Evolutionary conservation across 768 basidiomycete species (phyloP).

Genomic region (Trametopsis cervina): DNA sequence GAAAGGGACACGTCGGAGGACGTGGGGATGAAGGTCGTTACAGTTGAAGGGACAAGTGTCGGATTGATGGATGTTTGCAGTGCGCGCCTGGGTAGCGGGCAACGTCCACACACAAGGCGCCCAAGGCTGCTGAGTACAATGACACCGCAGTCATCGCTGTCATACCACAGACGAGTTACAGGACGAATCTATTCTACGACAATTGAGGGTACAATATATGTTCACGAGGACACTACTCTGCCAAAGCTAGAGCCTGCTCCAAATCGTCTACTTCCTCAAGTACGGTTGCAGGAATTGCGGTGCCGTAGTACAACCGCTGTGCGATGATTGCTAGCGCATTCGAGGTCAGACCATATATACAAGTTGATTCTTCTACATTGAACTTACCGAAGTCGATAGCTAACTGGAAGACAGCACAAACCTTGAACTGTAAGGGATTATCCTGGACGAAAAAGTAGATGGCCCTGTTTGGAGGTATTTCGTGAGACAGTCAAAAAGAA

Average conservation of each 20-base stretch:
- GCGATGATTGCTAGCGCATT: slow-evolving; percentile 50
- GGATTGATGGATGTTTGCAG: background rate
- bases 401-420: slow-evolving; percentile 78
- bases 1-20: slow-evolving; percentile 19
- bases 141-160: no score
- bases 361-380: background rate
- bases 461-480: slow-evolving; percentile 41
- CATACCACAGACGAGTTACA: no score
- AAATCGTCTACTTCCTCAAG: slow-evolving; percentile 55
- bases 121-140: background rate
- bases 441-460: slow-evolving; percentile 72
- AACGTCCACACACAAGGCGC: background rate
- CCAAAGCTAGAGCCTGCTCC: slow-evolving; percentile 67
- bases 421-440: slow-evolving; percentile 75
- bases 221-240: slow-evolving; percentile 38
- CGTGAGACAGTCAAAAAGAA: no score
- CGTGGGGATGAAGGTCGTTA: background rate
- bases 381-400: slow-evolving; percentile 68
- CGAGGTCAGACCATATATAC: slow-evolving; percentile 12
- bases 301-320: slow-evolving; percentile 74
- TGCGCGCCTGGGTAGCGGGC: background rate
- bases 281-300: slow-evolving; percentile 46
- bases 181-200: no score
- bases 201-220: no score
- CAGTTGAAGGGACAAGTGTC: background rate